Percentiles rank a stretch among this genome's conserved stretches.
These are phyloP conservation scores for Strobilomyces echinocephalus DNA, from an alignment of 768 basidiomycete species.

Conservation along the genomic window DNA sequence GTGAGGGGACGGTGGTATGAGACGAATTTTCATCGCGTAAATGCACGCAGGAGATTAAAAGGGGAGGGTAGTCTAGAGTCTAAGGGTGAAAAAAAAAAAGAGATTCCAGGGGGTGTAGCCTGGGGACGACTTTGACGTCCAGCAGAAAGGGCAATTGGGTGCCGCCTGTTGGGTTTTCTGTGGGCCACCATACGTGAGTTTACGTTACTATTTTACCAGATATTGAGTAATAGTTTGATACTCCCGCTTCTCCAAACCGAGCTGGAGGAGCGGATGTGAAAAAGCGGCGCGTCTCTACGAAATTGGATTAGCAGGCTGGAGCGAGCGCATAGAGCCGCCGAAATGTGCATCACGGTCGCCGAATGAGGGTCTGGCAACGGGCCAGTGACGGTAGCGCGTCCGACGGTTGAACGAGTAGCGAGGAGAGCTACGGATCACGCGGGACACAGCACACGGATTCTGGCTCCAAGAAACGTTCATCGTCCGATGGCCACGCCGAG, in stretches of 20 bases:
- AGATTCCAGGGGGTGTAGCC: slow-evolving; percentile 1
- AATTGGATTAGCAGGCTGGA: too few relatives aligned
- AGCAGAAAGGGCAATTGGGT: slow-evolving; percentile 19
- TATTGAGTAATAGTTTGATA: slow-evolving; percentile 2
- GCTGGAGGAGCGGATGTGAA: not conserved
- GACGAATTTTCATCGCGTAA: slow-evolving; percentile 52
- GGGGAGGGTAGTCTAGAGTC: slow-evolving; percentile 20
- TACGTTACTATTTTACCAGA: slow-evolving; percentile 24
- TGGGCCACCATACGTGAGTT: slow-evolving; percentile 24
- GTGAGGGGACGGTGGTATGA: slow-evolving; percentile 40
- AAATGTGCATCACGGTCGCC: too few relatives aligned
- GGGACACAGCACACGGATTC: slow-evolving; percentile 13
- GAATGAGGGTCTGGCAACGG: not conserved
- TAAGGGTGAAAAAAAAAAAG: slow-evolving; percentile 9
- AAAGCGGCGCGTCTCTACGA: too few relatives aligned
- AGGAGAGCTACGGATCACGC: not conserved
- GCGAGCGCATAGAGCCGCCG: not conserved
- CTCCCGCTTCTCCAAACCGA: slow-evolving; percentile 3
- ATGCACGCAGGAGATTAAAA: slow-evolving; percentile 21
- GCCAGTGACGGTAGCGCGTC: not conserved
- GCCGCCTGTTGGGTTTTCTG: slow-evolving; percentile 28
- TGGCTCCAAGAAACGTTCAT: slow-evolving; percentile 1
- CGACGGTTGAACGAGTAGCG: not conserved
- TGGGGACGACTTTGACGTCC: slow-evolving; percentile 28
- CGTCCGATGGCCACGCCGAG: too few relatives aligned